phyloP scores from a whole-genome alignment of 768 basidiomycete genomes.

The Kwoniella botswanensis region DNA sequence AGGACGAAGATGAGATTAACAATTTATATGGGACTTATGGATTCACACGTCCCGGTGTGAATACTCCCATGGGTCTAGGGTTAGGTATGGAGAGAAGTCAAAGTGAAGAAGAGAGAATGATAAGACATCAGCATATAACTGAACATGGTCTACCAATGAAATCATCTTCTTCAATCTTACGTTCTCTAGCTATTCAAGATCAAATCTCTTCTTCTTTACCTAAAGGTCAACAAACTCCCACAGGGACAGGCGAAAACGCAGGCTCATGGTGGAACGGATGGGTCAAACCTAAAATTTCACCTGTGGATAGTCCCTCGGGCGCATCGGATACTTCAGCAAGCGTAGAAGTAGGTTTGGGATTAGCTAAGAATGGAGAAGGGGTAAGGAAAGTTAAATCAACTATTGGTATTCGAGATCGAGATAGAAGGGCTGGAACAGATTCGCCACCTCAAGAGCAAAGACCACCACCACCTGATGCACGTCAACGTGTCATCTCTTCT shows the following conservation, averaged over 20 bases:
- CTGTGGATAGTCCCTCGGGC: constrained; percentile 10
- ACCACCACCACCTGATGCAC: constrained; percentile 22
- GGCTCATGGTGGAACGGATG: constrained; percentile 43
- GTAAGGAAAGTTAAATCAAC: constrained; percentile 43
- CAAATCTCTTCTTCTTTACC: constrained; percentile 6
- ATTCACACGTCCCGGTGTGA: constrained; percentile 11
- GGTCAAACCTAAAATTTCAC: constrained; percentile 25
- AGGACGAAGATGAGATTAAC: constrained; percentile 35
- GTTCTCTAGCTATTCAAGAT: constrained; percentile 39
- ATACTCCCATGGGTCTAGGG: neutral
- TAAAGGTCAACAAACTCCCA: constrained; percentile 4
- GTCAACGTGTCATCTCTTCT: constrained; percentile 14
- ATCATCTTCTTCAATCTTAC: constrained; percentile 40
- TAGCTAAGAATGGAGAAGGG: constrained; percentile 46
- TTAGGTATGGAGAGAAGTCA: neutral
- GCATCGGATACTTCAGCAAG: constrained; percentile 21
- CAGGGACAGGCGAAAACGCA: neutral
- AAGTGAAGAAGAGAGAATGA: neutral
- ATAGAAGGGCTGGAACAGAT: constrained; percentile 21
- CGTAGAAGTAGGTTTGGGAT: constrained; percentile 34
- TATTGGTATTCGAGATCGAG: constrained; percentile 30
- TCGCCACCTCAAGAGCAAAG: constrained; percentile 40
- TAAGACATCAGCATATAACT: constrained; percentile 37
- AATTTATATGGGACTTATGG: constrained; percentile 40
- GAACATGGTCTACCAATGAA: constrained; percentile 46